Evolutionary conservation across 345 rosid species (phyloP).

Genomic region (Rhizophora apiculata): DNA sequence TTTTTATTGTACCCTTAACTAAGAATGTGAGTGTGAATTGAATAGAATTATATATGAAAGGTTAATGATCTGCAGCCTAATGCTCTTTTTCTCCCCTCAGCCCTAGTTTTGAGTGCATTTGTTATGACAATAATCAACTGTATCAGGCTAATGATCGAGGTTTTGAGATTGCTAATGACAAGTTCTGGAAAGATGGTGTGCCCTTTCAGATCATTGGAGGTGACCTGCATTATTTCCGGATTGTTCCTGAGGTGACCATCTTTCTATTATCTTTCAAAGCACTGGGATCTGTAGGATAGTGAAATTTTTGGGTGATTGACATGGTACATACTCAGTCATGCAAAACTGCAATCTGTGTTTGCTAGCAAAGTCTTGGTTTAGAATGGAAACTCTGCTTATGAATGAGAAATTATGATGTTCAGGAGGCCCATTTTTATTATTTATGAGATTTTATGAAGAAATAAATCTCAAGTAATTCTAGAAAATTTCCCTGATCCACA

Average conservation of each 20-base stretch:
- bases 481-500: too few relatives aligned
- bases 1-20: too few relatives aligned
- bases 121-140: neutral
- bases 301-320: neutral
- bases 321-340: too few relatives aligned
- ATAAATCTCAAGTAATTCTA: neutral
- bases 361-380: too few relatives aligned
- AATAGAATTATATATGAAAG: too few relatives aligned
- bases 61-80: too few relatives aligned
- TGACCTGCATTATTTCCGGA: slow-evolving; percentile 87
- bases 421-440: neutral
- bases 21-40: too few relatives aligned
- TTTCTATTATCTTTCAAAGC: neutral
- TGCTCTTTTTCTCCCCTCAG: too few relatives aligned
- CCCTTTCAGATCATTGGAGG: slow-evolving; percentile 85
- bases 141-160: slow-evolving; percentile 32
- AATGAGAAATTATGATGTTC: too few relatives aligned
- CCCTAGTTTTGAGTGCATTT: neutral
- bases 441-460: neutral
- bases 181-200: slow-evolving; percentile 74
- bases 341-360: too few relatives aligned
- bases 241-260: slow-evolving; percentile 66
- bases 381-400: too few relatives aligned
- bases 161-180: slow-evolving; percentile 70
- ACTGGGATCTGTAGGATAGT: neutral